Percentiles rank a stretch among this genome's conserved stretches.
Evolutionary conservation across 306 rosid species (phyloP).

Genomic region (Medicago ruthenica): DNA sequence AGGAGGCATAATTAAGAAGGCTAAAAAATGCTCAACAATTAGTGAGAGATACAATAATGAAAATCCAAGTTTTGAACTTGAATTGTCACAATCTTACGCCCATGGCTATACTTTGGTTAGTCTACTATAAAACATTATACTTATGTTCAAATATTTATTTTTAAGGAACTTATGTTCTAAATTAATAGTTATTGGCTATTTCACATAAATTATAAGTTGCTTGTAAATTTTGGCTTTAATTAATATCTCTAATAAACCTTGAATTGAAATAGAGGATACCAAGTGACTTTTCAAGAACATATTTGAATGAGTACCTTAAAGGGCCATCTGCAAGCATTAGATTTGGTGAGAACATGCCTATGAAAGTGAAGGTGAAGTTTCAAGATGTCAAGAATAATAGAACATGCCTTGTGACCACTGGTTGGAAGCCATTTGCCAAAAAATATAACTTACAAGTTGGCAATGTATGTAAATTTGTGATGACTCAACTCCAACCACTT

Average conservation of each 20-base stretch:
- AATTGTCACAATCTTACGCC: neutral
- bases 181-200: too few species aligned
- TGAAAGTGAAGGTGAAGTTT: neutral
- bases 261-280: constrained; percentile 3
- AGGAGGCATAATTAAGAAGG: neutral
- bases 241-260: neutral
- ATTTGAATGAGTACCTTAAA: neutral
- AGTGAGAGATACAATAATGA: neutral
- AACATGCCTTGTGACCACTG: neutral
- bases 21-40: neutral
- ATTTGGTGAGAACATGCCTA: neutral
- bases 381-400: too few species aligned
- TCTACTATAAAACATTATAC: neutral
- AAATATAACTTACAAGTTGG: neutral
- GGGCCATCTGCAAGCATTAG: neutral
- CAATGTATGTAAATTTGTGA: neutral
- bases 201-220: too few species aligned
- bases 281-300: neutral
- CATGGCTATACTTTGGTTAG: neutral
- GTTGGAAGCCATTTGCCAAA: neutral
- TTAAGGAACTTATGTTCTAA: too few species aligned
- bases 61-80: neutral
- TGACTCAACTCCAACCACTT: neutral
- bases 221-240: neutral
- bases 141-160: too few species aligned